These are phyloP conservation scores for Penicillium goetzii DNA, from an alignment of 495 filamentous ascomycete genomes.

Conservation along the genomic window DNA sequence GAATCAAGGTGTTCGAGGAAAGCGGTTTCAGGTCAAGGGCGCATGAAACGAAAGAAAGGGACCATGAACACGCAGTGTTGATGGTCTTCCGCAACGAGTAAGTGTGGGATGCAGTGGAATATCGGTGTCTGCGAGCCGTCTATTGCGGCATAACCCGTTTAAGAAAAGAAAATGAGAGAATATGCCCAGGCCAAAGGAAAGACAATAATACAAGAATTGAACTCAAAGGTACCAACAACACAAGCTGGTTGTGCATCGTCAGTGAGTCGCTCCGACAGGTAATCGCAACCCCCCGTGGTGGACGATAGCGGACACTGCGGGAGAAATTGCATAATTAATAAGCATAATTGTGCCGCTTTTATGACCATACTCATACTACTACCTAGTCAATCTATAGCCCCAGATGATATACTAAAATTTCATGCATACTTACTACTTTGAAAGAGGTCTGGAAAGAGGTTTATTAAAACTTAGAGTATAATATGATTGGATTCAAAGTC, in stretches of 20 bases:
- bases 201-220: background rate
- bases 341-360: background rate
- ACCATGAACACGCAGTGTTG: slow-evolving; percentile 21
- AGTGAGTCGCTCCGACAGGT: background rate
- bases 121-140: background rate
- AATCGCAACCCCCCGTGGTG: background rate
- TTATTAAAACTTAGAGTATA: no score
- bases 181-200: background rate
- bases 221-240: background rate
- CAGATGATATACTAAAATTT: no score
- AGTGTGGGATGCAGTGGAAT: slow-evolving; percentile 6
- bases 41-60: slow-evolving; percentile 13
- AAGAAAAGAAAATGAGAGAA: background rate
- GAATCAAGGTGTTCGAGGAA: background rate
- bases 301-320: background rate
- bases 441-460: no score
- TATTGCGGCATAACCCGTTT: background rate
- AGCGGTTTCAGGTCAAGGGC: slow-evolving; percentile 6
- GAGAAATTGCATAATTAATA: background rate
- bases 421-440: no score
- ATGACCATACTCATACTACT: background rate
- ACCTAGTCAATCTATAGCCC: no score
- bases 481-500: no score
- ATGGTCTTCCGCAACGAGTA: background rate
- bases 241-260: slow-evolving; percentile 4